A percentile compares a stretch with the other conserved stretches of the same genome.
Conservation (phyloP, 345 rosid genomes). For the Noccaea caerulescens region DNA sequence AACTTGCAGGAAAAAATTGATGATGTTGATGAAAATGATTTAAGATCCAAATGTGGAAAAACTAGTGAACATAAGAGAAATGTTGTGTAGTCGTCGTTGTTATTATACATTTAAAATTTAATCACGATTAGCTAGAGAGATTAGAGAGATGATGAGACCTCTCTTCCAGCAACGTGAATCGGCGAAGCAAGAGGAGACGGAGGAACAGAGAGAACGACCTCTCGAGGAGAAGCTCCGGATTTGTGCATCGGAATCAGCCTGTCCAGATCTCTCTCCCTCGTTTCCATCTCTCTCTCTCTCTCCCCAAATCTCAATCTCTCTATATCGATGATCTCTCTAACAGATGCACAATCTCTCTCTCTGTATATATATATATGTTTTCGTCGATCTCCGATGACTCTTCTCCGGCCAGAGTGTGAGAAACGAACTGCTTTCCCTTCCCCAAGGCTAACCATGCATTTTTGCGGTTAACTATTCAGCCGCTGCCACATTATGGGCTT, state of each 20-base stretch:
- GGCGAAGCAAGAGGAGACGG: conserved; percentile 48
- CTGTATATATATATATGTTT: neutral
- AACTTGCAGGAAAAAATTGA: neutral
- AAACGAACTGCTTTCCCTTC: conserved; percentile 35
- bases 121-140: neutral
- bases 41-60: neutral
- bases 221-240: conserved; percentile 34
- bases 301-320: conserved; percentile 18
- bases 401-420: conserved; percentile 27
- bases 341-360: neutral
- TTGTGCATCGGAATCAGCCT: conserved; percentile 54
- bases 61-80: neutral
- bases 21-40: neutral
- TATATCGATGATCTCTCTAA: conserved; percentile 33
- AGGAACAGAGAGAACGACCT: conserved; percentile 44
- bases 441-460: conserved; percentile 29
- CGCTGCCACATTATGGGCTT: neutral
- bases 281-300: conserved; percentile 44
- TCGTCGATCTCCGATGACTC: conserved; percentile 25
- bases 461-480: neutral
- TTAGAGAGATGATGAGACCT: conserved; percentile 45
- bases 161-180: conserved; percentile 59
- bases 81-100: neutral
- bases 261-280: conserved; percentile 56
- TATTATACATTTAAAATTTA: too few species aligned